These are phyloP conservation scores for Myxozyma kluyveri DNA, from an alignment of 805 yeast genomes.

Conservation along the genomic window DNA sequence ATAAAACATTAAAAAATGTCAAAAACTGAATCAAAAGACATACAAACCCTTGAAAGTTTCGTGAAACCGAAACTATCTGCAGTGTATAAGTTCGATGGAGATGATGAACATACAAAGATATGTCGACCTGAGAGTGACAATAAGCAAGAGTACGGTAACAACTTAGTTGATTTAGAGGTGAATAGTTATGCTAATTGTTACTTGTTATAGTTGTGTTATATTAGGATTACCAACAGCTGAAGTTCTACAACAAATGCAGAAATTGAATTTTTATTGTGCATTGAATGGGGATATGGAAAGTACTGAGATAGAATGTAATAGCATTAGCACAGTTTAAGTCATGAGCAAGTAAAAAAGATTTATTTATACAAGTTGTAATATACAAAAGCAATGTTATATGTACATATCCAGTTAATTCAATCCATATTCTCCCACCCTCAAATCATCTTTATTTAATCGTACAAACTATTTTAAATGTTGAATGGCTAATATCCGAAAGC, in stretches of 20 bases:
- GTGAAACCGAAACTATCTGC: conserved; percentile 10
- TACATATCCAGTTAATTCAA: background rate
- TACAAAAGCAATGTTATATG: background rate
- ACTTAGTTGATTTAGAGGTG: too few relatives aligned
- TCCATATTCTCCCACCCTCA: background rate
- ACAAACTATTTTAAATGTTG: background rate
- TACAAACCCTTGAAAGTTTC: background rate
- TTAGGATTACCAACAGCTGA: conserved; percentile 17
- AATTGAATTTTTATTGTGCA: conserved; percentile 23
- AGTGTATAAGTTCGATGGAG: conserved; percentile 17
- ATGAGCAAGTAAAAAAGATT: conserved; percentile 2
- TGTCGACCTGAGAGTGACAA: conserved; percentile 8
- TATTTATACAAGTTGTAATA: background rate
- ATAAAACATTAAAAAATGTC: too few relatives aligned
- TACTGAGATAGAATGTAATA: conserved; percentile 23
- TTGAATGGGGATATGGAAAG: conserved; percentile 18
- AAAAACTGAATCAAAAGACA: background rate
- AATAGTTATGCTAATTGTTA: too few relatives aligned
- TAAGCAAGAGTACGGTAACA: conserved; percentile 11
- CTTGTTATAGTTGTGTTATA: conserved; percentile 8
- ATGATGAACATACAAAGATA: conserved; percentile 9
- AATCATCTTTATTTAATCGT: background rate
- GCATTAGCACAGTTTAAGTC: conserved; percentile 2
- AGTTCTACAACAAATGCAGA: conserved; percentile 25
- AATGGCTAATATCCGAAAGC: conserved; percentile 13